Evolutionary conservation across 345 rosid species (phyloP), one percentile per base, ranked within the genome.

Genomic region (Salix suchowensis): DNA sequence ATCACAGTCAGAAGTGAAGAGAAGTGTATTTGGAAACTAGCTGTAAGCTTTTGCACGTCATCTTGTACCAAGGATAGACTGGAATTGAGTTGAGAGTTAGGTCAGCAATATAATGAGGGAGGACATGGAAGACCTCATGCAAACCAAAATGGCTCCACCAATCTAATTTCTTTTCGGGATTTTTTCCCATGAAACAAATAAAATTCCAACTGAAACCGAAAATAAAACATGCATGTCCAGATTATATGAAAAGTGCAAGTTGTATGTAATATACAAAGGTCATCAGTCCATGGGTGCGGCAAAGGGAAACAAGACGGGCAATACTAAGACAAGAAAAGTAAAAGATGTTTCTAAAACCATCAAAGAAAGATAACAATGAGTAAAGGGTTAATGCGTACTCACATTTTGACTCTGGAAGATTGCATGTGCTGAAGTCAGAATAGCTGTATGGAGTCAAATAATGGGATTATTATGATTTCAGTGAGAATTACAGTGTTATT

Each of bases 351-450:
- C 39, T 69, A 61, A 15, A 18, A 36, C 37, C 28, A 58, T 50
- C 37, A 39, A 28, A 68, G 77, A 23, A 76, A 26, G 70, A 44
- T 1, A 60, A n/a, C 21, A 13, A 16, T 13, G 1, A 42, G 28
- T 7, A 15, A 4, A 60, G 62, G 6, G 30, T 30, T 61, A 34
- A 71, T 44, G 58, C 37, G 62, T 67, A 82, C 99, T 96, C 77
- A 96, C 99, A 82, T 82, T 87, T 55, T 88, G 91, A 86, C 73
- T 83, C 83, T 86, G 97, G 88, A 90, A 90, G 83, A 89, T 85
- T 71, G 93, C 89, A 83, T 91, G 89, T 28, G 97, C 98, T 61
- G 93, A 97, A 28, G 98, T 87, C 88, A 96, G 80, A 79, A 88
- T 80, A 88, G 92, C 99, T 96, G 97, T 83, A 84, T 67, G 76